phyloP scores from a whole-genome alignment of 805 yeast species.

The Hemisphaericaspora nanyangensis region DNA sequence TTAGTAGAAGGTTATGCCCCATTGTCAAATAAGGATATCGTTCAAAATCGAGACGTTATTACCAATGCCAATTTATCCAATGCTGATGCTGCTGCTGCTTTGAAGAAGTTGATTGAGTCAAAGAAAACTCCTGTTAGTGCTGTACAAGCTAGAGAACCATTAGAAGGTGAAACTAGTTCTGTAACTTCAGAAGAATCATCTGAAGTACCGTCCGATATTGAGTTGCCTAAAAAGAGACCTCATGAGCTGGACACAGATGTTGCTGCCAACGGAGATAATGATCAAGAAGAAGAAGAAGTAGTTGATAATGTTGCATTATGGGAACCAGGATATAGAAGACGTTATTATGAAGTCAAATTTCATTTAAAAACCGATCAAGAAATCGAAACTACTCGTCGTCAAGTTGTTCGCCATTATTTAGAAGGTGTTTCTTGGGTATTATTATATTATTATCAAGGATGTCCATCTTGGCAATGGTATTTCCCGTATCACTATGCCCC shows the following conservation, averaged over 20 bases:
- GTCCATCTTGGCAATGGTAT: conserved; percentile 98
- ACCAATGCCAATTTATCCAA: conserved; percentile 72
- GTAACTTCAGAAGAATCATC: conserved; percentile 2
- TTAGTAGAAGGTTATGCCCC: conserved; percentile 62
- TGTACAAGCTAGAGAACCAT: conserved; percentile 32
- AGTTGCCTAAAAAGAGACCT: conserved; percentile 12
- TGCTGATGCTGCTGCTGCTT: conserved; percentile 60
- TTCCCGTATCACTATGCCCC: conserved; percentile 98
- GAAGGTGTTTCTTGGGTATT: conserved; percentile 98
- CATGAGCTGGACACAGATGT: too few species aligned
- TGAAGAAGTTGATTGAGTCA: conserved; percentile 37
- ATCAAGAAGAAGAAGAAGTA: conserved; percentile 14
- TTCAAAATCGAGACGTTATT: conserved; percentile 55
- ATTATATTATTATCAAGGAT: conserved; percentile 91
- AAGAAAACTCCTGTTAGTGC: conserved; percentile 32
- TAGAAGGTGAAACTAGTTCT: conserved; percentile 8
- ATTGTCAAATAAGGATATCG: conserved; percentile 67
- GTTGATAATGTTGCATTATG: conserved; percentile 59
- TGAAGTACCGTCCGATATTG: not conserved
- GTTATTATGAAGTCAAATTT: conserved; percentile 81
- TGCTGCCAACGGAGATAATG: conserved; percentile 11
- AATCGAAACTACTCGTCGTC: conserved; percentile 49
- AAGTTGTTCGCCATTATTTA: conserved; percentile 68
- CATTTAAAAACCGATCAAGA: conserved; percentile 51
- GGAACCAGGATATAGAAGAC: conserved; percentile 81